Evolutionary conservation across 1,284 basidiomycete species (phyloP).

Genomic region (Ustilago trichophora): DNA sequence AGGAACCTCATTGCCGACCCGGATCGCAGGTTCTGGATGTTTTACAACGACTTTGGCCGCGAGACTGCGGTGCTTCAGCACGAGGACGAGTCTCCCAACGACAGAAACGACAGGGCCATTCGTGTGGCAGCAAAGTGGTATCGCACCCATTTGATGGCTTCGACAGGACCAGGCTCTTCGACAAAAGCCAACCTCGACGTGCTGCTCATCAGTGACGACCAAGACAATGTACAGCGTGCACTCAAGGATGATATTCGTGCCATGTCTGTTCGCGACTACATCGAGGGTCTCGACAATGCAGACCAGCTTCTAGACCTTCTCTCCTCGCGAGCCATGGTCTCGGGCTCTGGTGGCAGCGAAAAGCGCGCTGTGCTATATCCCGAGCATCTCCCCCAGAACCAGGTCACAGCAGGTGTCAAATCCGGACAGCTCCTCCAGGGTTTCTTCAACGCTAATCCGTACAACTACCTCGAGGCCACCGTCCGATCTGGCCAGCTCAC

Average conservation of each 20-base stretch:
- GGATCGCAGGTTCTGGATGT: conserved; percentile 61
- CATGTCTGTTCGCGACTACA: conserved; percentile 62
- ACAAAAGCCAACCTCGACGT: conserved; percentile 49
- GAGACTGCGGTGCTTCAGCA: conserved; percentile 51
- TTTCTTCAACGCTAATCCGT: conserved; percentile 92
- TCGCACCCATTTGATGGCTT: conserved; percentile 49
- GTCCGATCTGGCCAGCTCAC: conserved; percentile 78
- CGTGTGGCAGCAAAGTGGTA: conserved; percentile 61
- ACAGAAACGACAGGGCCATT: conserved; percentile 64
- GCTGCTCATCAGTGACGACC: conserved; percentile 77
- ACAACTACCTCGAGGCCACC: conserved; percentile 91
- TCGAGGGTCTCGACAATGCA: conserved; percentile 54
- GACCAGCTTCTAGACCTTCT: conserved; percentile 62
- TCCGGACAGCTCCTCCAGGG: conserved; percentile 86
- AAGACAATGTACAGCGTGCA: conserved; percentile 78
- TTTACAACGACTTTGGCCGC: conserved; percentile 60
- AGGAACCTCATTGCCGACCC: conserved; percentile 61
- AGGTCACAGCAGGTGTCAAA: conserved; percentile 83
- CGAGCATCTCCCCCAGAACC: conserved; percentile 82
- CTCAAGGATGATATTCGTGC: conserved; percentile 52
- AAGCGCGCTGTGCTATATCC: conserved; percentile 55
- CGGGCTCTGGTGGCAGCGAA: conserved; percentile 30
- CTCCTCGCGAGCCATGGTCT: conserved; percentile 48
- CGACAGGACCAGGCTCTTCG: conserved; percentile 30
- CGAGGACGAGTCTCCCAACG: conserved; percentile 61